Percentiles rank a stretch among this genome's conserved stretches.
Conservation (phyloP, 306 rosid genomes). For the Alnus glutinosa region DNA sequence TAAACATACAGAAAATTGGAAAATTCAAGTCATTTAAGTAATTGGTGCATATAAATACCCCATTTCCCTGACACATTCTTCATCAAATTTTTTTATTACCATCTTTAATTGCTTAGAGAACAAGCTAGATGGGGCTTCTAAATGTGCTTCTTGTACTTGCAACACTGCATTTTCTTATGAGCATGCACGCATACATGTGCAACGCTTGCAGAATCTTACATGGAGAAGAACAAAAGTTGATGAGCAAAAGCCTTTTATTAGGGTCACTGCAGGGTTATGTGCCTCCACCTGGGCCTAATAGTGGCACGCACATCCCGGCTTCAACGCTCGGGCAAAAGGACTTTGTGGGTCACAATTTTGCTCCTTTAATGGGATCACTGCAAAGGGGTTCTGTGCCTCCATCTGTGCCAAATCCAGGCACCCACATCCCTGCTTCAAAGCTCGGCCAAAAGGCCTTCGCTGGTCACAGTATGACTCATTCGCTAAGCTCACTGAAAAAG, state of each 20-base stretch:
- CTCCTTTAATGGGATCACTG: no score
- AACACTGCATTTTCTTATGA: not conserved
- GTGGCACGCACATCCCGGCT: no score
- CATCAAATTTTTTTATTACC: not conserved
- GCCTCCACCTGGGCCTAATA: no score
- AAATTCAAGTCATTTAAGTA: not conserved
- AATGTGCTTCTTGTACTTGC: not conserved
- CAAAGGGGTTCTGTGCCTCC: not conserved
- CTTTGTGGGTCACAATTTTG: not conserved
- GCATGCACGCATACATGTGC: not conserved
- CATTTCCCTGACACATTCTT: not conserved
- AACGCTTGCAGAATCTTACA: not conserved
- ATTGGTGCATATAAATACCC: slow-evolving; percentile 1
- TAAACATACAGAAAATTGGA: not conserved
- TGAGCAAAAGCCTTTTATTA: not conserved
- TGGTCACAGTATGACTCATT: not conserved
- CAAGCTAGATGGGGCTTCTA: not conserved
- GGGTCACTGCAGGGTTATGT: not conserved
- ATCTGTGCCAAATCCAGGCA: no score
- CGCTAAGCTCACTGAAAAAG: not conserved
- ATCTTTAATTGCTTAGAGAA: not conserved
- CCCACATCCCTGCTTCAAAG: not conserved
- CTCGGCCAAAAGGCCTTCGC: no score
- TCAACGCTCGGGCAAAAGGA: not conserved
- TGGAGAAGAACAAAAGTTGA: not conserved